Conservation (phyloP, 2,329 filamentous ascomycete genomes). For the Tetracladium maxilliforme region DNA sequence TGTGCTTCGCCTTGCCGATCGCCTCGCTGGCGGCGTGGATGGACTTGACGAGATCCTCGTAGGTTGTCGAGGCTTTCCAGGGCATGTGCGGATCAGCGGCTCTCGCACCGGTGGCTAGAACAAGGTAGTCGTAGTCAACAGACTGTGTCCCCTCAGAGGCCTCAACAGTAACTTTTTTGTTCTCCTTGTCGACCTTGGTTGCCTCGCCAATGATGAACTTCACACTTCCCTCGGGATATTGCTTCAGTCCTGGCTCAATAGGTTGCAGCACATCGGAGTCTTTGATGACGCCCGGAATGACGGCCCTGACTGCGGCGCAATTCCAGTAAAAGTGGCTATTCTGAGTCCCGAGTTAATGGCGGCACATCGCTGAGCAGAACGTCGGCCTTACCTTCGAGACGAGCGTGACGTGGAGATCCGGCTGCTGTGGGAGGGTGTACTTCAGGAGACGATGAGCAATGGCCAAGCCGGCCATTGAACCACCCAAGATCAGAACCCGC, state of each 20-base stretch:
- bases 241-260: constrained; percentile 30
- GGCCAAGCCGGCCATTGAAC: no score
- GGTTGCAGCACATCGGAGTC: constrained; percentile 34
- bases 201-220: constrained; percentile 37
- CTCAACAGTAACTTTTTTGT: constrained; percentile 21
- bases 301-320: constrained; percentile 36
- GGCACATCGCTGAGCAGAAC: background rate
- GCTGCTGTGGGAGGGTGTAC: no score
- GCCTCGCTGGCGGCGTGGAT: constrained; percentile 24
- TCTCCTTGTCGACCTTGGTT: constrained; percentile 20
- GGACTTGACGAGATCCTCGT: constrained; percentile 25
- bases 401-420: no score
- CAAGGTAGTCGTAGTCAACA: constrained; percentile 40
- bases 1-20: constrained; percentile 21
- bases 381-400: no score
- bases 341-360: constrained; percentile 14
- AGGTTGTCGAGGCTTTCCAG: constrained; percentile 34
- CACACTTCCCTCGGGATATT: constrained; percentile 31
- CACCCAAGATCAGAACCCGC: no score
- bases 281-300: constrained; percentile 31
- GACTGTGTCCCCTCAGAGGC: background rate
- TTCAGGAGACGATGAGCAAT: no score
- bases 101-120: constrained; percentile 39
- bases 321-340: constrained; percentile 46
- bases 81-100: constrained; percentile 23